Evolutionary conservation across 768 basidiomycete species (phyloP).

Genomic region (Termitomyces sp.): DNA sequence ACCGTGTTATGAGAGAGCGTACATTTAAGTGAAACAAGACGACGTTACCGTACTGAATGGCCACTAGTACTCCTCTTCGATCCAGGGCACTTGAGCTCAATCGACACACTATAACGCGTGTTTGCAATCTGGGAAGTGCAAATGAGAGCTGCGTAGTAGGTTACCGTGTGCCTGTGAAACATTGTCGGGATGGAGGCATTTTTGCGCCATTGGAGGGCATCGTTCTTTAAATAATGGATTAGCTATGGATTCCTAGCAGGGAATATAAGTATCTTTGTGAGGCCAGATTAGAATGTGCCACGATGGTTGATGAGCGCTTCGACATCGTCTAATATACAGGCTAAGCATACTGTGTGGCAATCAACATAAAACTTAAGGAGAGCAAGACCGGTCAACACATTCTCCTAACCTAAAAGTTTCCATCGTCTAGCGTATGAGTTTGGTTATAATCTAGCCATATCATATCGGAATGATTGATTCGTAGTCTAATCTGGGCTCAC

Average conservation of each 20-base stretch:
- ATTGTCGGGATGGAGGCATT: conserved; percentile 63
- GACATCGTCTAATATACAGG: conserved; percentile 7
- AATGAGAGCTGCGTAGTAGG: too few species aligned
- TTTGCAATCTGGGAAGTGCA: too few species aligned
- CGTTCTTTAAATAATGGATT: background rate
- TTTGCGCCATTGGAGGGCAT: conserved; percentile 54
- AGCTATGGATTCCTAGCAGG: background rate
- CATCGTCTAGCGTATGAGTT: conserved; percentile 65
- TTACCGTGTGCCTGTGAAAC: conserved; percentile 17
- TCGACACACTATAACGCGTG: too few species aligned
- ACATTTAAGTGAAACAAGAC: too few species aligned
- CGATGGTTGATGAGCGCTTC: too few species aligned
- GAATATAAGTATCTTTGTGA: too few species aligned
- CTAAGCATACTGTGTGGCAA: conserved; percentile 13
- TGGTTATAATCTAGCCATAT: conserved; percentile 52
- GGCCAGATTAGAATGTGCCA: too few species aligned
- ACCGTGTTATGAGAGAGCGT: too few species aligned
- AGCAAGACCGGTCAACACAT: conserved; percentile 42
- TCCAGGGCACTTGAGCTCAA: too few species aligned
- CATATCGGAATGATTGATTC: background rate
- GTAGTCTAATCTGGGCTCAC: background rate
- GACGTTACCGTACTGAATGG: too few species aligned
- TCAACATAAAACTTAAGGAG: background rate
- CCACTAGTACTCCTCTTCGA: too few species aligned
- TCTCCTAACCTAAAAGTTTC: conserved; percentile 75